Percentiles rank a stretch among this genome's conserved stretches.
These are phyloP conservation scores for Brassica hybrid DNA, from an alignment of 441 rosid genomes.

Conservation along the genomic window DNA sequence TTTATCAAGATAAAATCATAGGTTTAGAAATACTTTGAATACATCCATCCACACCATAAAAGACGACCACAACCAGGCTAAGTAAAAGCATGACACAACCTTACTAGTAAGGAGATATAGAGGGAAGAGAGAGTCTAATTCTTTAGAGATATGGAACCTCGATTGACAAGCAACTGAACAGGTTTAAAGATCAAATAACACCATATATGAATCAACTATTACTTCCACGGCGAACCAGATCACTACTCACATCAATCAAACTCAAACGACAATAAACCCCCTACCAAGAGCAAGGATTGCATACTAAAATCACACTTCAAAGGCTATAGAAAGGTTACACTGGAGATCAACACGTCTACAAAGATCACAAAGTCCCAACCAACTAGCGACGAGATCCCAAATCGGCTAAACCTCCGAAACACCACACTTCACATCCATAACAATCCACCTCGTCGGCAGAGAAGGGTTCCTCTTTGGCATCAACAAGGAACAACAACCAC, in stretches of 20 bases:
- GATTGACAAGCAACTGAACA: neutral
- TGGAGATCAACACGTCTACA: too few relatives aligned
- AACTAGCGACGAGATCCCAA: neutral
- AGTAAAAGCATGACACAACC: neutral
- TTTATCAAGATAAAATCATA: neutral
- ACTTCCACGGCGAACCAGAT: neutral
- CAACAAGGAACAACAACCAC: neutral
- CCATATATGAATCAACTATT: neutral
- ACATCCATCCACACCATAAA: neutral
- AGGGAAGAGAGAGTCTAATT: neutral
- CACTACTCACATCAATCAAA: neutral
- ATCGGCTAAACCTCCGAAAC: neutral
- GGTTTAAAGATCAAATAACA: neutral
- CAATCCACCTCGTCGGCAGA: neutral
- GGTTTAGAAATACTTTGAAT: neutral
- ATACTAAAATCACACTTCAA: neutral
- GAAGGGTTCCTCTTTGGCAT: neutral
- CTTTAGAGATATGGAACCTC: neutral
- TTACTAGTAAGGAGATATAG: neutral
- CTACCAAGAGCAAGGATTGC: neutral
- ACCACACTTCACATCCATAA: neutral
- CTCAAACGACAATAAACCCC: neutral
- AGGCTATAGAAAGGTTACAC: too few relatives aligned
- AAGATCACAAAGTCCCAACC: neutral
- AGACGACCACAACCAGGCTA: neutral